A percentile compares a stretch with the other conserved stretches of the same genome.
These are phyloP conservation scores for Plasmopara halstedii DNA, from an alignment of 352 stramenopile species.

Conservation along the genomic window DNA sequence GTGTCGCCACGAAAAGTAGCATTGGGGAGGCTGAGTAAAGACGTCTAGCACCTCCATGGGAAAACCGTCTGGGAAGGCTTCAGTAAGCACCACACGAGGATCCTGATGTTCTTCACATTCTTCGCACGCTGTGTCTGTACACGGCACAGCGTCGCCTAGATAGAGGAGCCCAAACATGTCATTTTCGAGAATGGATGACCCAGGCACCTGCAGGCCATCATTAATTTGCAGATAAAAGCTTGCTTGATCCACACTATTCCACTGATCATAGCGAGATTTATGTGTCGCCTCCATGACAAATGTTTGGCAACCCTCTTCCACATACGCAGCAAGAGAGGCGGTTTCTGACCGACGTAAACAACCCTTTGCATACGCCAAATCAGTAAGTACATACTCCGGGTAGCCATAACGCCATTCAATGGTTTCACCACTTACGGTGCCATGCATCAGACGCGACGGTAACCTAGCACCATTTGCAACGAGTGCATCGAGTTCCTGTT, in stretches of 20 bases:
- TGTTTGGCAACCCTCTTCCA: conserved; percentile 67
- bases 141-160: conserved; percentile 31
- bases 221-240: conserved; percentile 72
- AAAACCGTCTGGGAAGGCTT: conserved; percentile 68
- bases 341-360: conserved; percentile 43
- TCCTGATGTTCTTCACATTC: conserved; percentile 39
- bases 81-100: conserved; percentile 39
- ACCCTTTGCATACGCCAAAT: conserved; percentile 65
- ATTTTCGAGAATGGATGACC: conserved; percentile 37
- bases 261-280: conserved; percentile 49
- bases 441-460: conserved; percentile 36
- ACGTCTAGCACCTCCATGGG: conserved; percentile 75
- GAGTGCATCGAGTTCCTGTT: conserved; percentile 50
- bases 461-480: conserved; percentile 42
- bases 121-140: conserved; percentile 19
- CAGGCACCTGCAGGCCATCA: conserved; percentile 38
- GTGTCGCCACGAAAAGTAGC: conserved; percentile 76
- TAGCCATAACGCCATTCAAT: conserved; percentile 55
- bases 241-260: conserved; percentile 48
- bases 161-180: conserved; percentile 68
- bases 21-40: conserved; percentile 65
- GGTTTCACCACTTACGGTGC: conserved; percentile 9
- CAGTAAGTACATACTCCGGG: conserved; percentile 67
- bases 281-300: conserved; percentile 79
- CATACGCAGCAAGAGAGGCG: conserved; percentile 58